Percentiles rank a stretch among this genome's conserved stretches.
phyloP scores from a whole-genome alignment of 2,329 filamentous ascomycete genomes.

The Elsinoe ampelina region DNA sequence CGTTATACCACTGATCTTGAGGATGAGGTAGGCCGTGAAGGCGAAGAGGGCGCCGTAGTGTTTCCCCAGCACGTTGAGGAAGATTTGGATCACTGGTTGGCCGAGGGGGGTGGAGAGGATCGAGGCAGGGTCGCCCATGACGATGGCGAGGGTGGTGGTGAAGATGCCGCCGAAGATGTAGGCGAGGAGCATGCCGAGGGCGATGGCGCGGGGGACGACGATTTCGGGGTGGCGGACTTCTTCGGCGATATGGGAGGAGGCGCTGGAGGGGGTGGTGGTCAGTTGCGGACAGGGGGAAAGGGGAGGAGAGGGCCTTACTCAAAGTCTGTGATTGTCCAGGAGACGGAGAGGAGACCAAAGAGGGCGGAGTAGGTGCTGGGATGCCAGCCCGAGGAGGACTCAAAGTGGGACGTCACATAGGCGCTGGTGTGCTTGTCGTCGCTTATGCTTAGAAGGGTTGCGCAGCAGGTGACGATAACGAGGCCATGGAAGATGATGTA shows the following conservation, averaged over 20 bases:
- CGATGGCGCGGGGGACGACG: conserved; percentile 49
- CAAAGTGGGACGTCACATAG: conserved; percentile 48
- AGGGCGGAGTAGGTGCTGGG: conserved; percentile 48
- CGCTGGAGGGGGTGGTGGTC: conserved; percentile 20
- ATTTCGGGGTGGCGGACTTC: conserved; percentile 44
- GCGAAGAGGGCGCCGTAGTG: conserved; percentile 46
- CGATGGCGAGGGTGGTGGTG: conserved; percentile 50
- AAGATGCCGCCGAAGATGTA: conserved; percentile 48
- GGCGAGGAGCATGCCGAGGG: conserved; percentile 46
- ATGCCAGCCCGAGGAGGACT: conserved; percentile 44
- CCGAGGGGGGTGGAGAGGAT: conserved; percentile 39
- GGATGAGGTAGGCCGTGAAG: conserved; percentile 47
- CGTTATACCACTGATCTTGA: conserved; percentile 54
- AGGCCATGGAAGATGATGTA: conserved; percentile 51
- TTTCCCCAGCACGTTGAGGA: conserved; percentile 49
- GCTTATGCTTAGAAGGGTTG: conserved; percentile 43
- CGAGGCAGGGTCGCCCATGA: conserved; percentile 43
- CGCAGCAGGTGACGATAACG: conserved; percentile 43
- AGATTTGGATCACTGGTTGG: conserved; percentile 50
- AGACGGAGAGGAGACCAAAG: conserved; percentile 52
- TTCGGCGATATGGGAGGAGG: conserved; percentile 42
- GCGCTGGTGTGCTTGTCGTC: conserved; percentile 42
- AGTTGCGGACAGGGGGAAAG: neutral
- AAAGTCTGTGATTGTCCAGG: conserved; percentile 53
- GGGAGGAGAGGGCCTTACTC: conserved; percentile 30